Percentiles rank a stretch among this genome's conserved stretches.
Conservation (phyloP, 768 basidiomycete species). For the Lactarius sp. region DNA sequence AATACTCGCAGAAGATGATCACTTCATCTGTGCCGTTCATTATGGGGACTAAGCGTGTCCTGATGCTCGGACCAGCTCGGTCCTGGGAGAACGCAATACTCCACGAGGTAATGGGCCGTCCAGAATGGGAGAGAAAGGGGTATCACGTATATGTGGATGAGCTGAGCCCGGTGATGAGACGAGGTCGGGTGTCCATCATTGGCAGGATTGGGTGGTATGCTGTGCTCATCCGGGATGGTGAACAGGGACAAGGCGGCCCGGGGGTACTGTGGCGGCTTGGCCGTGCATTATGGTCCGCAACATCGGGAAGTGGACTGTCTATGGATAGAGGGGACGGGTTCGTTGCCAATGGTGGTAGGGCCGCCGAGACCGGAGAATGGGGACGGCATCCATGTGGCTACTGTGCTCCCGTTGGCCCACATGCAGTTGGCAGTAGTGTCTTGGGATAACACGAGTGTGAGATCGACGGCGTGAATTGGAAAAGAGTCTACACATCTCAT, state of each 20-base stretch:
- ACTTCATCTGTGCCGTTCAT: too few species aligned
- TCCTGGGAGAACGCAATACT: too few species aligned
- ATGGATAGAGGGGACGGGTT: not conserved
- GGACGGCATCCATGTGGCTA: not conserved
- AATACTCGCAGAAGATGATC: too few species aligned
- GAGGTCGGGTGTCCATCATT: not conserved
- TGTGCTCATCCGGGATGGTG: not conserved
- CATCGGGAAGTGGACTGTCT: not conserved
- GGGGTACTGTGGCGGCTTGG: not conserved
- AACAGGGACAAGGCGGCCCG: slow-evolving; percentile 14
- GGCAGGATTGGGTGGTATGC: not conserved
- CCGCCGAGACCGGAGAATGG: not conserved
- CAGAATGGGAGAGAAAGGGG: too few species aligned
- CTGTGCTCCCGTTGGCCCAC: not conserved
- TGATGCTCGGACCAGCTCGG: too few species aligned
- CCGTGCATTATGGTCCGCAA: not conserved
- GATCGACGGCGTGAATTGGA: not conserved
- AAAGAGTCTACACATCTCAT: not conserved
- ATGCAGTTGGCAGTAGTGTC: not conserved
- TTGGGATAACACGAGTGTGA: too few species aligned
- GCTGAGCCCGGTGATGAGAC: slow-evolving; percentile 12
- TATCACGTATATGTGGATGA: too few species aligned
- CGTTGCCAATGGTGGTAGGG: not conserved
- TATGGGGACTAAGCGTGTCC: too few species aligned
- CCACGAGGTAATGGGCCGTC: too few species aligned